Base-by-base conservation (phyloP, 2,329 filamentous ascomycete species). In the Phialophora expanda region DNA sequence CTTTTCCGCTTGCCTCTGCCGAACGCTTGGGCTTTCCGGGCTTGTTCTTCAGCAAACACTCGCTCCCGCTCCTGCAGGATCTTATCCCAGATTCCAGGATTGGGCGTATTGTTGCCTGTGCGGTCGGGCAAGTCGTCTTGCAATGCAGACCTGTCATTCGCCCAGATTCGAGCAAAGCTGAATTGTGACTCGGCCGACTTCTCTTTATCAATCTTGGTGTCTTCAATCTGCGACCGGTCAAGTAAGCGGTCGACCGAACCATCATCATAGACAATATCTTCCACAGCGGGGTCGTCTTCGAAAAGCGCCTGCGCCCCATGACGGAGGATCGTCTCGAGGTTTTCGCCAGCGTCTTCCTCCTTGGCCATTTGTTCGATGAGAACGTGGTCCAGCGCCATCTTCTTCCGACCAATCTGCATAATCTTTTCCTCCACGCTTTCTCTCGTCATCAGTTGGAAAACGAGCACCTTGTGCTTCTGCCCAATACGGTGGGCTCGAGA, bases 401-500 rank as follows among this genome's bases (percentile, higher is more conserved):
- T 99, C 78, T 92, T 96, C 72, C 92, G 90, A 5, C 95, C 95
- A 72, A 96, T 92, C 76, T 97, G 92, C 82, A 98, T 90, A 62
- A 99, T 98, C 75, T 94, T 93, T 78, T 99, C 95, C 76, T 99
- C 95, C 0, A 90, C 92, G 30, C 90, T 94, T 48, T 89, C 87
- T 66, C 93, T 90, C 1, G 93, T 98, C 83, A 97, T 92, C 0
- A 99, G 81, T 76, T 98, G 94, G 74, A 98, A 97, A 70, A 96
- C 96, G 1, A 99, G 84, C 0, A 99, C 95, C 73, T 96, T 97
- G 71, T 95, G 93, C 77, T 93, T 92, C 78, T 99, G 96, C 0
- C 96, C 96, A 69, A 99, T 98, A 28, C 95, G 90, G 78, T 99
- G 95, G 20, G 94, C 95, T 70, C 96, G 89, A 32, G 94, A 96